These are phyloP conservation scores for Leucocoprinus birnbaumii DNA, from an alignment of 768 basidiomycete genomes.

Conservation along the genomic window DNA sequence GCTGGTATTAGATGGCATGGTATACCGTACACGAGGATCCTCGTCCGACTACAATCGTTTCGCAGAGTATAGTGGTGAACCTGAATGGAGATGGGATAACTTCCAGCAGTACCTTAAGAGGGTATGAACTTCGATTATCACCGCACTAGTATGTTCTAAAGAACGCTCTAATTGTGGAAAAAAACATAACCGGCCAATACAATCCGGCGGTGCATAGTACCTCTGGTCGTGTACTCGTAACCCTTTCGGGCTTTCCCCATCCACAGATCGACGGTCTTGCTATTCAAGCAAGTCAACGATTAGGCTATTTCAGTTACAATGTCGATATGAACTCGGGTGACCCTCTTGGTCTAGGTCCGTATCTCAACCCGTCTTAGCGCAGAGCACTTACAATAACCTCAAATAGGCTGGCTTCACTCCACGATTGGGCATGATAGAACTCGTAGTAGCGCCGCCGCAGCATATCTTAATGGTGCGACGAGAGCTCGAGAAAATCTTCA, in stretches of 20 bases:
- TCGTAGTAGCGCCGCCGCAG: too few relatives aligned
- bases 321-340: slow-evolving; percentile 11
- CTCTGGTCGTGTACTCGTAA: slow-evolving; percentile 16
- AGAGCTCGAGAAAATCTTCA: slow-evolving; percentile 23
- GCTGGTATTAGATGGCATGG: slow-evolving; percentile 21
- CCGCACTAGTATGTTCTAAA: too few relatives aligned
- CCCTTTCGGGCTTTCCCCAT: slow-evolving; percentile 15
- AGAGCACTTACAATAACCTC: neutral
- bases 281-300: slow-evolving; percentile 16
- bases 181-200: slow-evolving; percentile 18
- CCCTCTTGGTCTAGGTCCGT: slow-evolving; percentile 11
- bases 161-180: slow-evolving; percentile 15
- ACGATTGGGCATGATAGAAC: slow-evolving; percentile 7
- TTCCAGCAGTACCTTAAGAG: slow-evolving; percentile 24
- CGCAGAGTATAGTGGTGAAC: slow-evolving; percentile 22
- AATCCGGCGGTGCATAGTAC: slow-evolving; percentile 18
- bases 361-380: neutral
- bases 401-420: slow-evolving; percentile 11
- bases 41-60: slow-evolving; percentile 16
- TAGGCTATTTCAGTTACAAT: slow-evolving; percentile 12
- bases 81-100: slow-evolving; percentile 28
- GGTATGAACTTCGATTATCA: slow-evolving; percentile 15
- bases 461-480: slow-evolving; percentile 12
- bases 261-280: slow-evolving; percentile 17
- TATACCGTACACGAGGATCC: slow-evolving; percentile 16